Percentiles rank a stretch among this genome's conserved stretches.
Conservation (phyloP, 768 basidiomycete genomes). For the Leucosporidium creatinivorum region DNA sequence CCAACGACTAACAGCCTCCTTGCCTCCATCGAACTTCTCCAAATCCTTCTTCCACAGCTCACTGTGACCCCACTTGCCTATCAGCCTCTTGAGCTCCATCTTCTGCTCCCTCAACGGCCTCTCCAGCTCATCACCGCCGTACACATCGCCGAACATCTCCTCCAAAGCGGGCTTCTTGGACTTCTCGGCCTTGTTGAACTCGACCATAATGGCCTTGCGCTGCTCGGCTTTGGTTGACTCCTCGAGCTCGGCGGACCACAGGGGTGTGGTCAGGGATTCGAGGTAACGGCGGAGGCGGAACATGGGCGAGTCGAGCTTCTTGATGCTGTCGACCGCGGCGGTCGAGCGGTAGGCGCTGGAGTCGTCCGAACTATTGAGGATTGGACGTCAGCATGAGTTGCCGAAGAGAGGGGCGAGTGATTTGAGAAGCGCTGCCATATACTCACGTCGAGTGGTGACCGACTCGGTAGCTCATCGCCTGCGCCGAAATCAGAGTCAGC, state of each 20-base stretch:
- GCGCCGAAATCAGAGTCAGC: not conserved
- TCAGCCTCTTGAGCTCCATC: slow-evolving; percentile 61
- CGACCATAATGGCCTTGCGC: slow-evolving; percentile 65
- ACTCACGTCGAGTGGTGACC: slow-evolving; percentile 74
- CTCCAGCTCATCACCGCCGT: slow-evolving; percentile 77
- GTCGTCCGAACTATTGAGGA: slow-evolving; percentile 77
- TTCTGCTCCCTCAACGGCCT: slow-evolving; percentile 67
- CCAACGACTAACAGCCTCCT: slow-evolving; percentile 45
- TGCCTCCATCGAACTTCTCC: slow-evolving; percentile 51
- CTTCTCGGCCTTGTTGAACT: slow-evolving; percentile 70
- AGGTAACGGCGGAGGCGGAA: slow-evolving; percentile 66
- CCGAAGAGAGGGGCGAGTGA: no score
- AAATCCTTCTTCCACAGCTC: slow-evolving; percentile 80
- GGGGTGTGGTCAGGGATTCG: slow-evolving; percentile 51
- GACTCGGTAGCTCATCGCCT: slow-evolving; percentile 49
- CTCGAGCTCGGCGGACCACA: slow-evolving; percentile 77
- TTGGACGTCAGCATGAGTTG: not conserved
- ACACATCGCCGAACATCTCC: slow-evolving; percentile 79
- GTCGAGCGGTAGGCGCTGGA: slow-evolving; percentile 86
- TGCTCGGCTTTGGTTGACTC: slow-evolving; percentile 59
- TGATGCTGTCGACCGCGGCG: slow-evolving; percentile 84
- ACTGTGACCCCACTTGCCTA: slow-evolving; percentile 75
- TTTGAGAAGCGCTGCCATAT: not conserved
- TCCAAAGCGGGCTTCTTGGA: slow-evolving; percentile 62
- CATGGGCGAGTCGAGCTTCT: slow-evolving; percentile 52